phyloP scores from a whole-genome alignment of 2,329 filamentous ascomycete genomes.

The Mycosphaerella arachidis region DNA sequence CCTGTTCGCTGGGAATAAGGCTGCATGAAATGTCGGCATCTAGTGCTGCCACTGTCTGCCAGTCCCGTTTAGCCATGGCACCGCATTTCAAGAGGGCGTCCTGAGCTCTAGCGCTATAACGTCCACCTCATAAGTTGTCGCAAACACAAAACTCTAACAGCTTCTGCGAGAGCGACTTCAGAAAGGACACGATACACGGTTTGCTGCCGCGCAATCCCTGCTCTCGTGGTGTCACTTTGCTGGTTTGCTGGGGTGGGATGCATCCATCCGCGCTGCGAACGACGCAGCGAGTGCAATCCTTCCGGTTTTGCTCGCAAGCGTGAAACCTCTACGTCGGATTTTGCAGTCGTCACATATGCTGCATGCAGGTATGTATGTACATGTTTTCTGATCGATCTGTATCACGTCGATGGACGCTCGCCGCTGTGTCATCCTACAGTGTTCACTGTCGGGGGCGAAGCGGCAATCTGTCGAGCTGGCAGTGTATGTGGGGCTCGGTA shows the following conservation, averaged over 20 bases:
- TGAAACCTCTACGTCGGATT: background rate
- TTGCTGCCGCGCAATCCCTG: background rate
- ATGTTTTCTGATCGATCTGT: background rate
- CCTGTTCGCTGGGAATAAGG: background rate
- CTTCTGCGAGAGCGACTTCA: background rate
- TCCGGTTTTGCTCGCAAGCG: background rate
- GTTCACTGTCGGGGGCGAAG: background rate
- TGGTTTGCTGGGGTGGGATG: conserved; percentile 1
- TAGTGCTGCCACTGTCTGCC: background rate
- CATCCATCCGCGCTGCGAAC: conserved; percentile 7
- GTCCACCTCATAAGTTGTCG: background rate
- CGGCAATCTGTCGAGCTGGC: background rate
- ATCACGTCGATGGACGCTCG: background rate
- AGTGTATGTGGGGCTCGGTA: background rate
- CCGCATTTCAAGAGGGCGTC: background rate
- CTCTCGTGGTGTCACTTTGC: conserved; percentile 3
- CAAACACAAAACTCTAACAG: background rate
- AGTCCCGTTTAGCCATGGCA: background rate
- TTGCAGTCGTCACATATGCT: background rate
- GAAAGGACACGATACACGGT: background rate
- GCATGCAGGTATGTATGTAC: background rate
- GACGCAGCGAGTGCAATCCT: background rate
- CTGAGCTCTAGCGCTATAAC: background rate
- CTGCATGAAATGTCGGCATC: background rate
- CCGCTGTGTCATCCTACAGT: background rate